Evolutionary conservation across 768 basidiomycete species (phyloP).

Genomic region (Tulasnella sp.): DNA sequence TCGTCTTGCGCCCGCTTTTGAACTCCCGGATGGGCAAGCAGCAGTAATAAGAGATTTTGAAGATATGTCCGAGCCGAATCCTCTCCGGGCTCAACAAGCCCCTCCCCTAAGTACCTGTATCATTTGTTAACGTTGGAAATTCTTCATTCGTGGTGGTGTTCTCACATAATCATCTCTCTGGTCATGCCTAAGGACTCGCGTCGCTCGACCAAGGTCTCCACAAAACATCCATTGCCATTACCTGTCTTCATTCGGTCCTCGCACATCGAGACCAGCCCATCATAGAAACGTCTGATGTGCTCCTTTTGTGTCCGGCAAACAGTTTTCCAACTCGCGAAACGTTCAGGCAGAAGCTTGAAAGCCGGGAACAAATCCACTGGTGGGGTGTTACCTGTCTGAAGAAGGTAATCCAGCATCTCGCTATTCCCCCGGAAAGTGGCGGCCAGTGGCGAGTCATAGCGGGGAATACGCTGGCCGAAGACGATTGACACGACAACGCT

Average conservation of each 20-base stretch:
- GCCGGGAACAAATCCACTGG: constrained; percentile 24
- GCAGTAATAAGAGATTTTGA: constrained; percentile 15
- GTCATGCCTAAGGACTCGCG: constrained; percentile 35
- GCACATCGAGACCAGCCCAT: constrained; percentile 36
- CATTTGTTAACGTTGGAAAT: too few relatives aligned
- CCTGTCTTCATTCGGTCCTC: constrained; percentile 36
- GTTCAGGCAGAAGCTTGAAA: constrained; percentile 22
- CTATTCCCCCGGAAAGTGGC: not conserved
- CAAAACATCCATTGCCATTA: constrained; percentile 37
- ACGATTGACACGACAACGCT: constrained; percentile 21
- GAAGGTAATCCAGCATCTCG: constrained; percentile 2
- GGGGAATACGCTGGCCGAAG: constrained; percentile 22
- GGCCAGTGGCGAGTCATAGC: constrained; percentile 7
- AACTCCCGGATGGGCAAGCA: constrained; percentile 8
- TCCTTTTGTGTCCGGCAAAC: constrained; percentile 30
- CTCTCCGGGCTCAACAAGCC: not conserved
- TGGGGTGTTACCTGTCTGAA: constrained; percentile 12
- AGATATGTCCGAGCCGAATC: constrained; percentile 11
- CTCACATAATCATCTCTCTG: constrained; percentile 33
- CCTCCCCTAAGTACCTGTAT: not conserved
- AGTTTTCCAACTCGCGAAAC: constrained; percentile 22
- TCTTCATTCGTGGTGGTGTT: not conserved
- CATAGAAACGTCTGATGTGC: not conserved
- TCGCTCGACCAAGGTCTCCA: constrained; percentile 38
- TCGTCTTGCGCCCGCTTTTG: constrained; percentile 18